phyloP scores from a whole-genome alignment of 805 yeast genomes.

The Candida orba region DNA sequence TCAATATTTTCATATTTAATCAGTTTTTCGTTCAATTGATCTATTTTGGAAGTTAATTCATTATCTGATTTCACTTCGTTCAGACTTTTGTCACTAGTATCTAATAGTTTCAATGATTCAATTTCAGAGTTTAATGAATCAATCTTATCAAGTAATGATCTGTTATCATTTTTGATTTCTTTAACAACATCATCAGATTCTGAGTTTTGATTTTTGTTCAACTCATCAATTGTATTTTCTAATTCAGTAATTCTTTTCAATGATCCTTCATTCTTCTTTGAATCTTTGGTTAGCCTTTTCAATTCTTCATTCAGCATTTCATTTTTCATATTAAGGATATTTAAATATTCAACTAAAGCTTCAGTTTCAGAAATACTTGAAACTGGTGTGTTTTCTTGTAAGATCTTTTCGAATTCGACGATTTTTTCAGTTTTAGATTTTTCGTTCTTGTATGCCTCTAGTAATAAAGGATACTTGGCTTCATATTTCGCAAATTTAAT shows the following conservation, averaged over 20 bases:
- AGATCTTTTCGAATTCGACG: constrained; percentile 54
- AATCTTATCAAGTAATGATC: not conserved
- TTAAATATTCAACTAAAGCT: constrained; percentile 60
- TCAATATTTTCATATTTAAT: not conserved
- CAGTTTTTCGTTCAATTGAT: not conserved
- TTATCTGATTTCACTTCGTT: not conserved
- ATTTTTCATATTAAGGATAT: constrained; percentile 53
- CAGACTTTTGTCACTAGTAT: not conserved
- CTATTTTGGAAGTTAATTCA: not conserved
- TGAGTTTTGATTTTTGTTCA: not conserved
- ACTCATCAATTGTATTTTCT: constrained; percentile 3
- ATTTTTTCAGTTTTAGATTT: constrained; percentile 59
- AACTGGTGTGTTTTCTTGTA: constrained; percentile 77
- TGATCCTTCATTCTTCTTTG: constrained; percentile 2
- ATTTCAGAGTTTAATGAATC: constrained; percentile 4
- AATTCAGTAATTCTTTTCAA: constrained; percentile 8
- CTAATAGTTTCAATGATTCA: constrained; percentile 2
- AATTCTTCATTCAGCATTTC: constrained; percentile 60
- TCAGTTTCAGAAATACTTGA: constrained; percentile 68
- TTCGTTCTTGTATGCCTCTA: constrained; percentile 81
- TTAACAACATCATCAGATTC: not conserved
- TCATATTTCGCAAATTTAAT: constrained; percentile 81
- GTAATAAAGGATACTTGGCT: constrained; percentile 76
- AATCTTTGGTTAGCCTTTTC: constrained; percentile 27
- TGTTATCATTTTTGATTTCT: not conserved